Evolutionary conservation across 2,329 filamentous ascomycete genomes (phyloP), one percentile per base, ranked within the genome.

Genomic region (Ophiostoma montium): DNA sequence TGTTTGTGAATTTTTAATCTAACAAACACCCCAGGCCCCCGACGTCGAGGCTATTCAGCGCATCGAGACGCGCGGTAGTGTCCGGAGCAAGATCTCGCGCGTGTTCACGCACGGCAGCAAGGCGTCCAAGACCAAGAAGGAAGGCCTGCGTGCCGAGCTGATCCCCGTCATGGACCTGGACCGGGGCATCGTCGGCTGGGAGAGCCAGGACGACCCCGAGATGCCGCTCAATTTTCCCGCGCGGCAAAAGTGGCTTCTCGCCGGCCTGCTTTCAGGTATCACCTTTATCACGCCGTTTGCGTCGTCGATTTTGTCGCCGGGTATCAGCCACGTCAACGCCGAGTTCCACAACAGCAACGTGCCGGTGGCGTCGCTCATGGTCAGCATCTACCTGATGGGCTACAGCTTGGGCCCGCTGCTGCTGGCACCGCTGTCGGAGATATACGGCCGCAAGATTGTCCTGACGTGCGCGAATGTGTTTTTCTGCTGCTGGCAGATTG

Each of bases 401-500:
- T n/a, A 43, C n/a, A 33, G 27, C 21, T 13, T 30, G 18, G n/a
- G 42, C 27, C 30, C 27, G 74, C 78, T 32, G 77, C 72, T 56
- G 32, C 52, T 57, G 3, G 55, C 54, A 9, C 49, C 49, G 5
- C 43, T 56, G 33, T 56, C 54, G 1, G 56, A 57, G 27, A 30
- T 56, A 38, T 57, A 56, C 41, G 56, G 56, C 18, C 56, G 54
- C n/a, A 39, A 53, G 23, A 85, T 88, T 0, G 84, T 94, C 35
- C 90, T 95, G 57, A 70, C 87, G 27, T 68, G 70, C 1, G 81
- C 84, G 9, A 87, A 86, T 47, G 8, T 32, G 2, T 65, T 84
- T 2, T 84, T 85, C 63, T 75, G 74, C 45, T 71, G 64, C 1
- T 84, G 82, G 59, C 80, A 54, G 80, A 76, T 81, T 23, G 82